Conservation (phyloP, 1,284 basidiomycete genomes). For the Anthracocystis walkeri region DNA sequence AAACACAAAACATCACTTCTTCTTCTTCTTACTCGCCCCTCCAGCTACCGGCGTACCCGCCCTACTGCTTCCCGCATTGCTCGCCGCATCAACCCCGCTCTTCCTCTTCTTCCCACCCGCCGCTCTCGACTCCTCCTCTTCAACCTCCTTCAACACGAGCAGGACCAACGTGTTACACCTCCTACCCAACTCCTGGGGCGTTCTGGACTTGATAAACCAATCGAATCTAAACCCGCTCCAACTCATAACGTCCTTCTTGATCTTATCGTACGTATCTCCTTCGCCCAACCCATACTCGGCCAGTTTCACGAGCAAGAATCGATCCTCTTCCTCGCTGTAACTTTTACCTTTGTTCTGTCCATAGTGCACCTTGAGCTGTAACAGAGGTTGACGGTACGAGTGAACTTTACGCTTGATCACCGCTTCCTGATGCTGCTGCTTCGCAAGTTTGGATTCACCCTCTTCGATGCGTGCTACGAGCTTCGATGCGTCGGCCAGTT, state of each 20-base stretch:
- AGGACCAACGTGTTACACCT: slow-evolving; percentile 88
- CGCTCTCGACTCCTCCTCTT: slow-evolving; percentile 70
- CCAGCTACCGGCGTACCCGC: slow-evolving; percentile 20
- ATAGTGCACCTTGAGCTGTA: slow-evolving; percentile 65
- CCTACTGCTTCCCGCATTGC: slow-evolving; percentile 34
- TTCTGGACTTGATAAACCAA: slow-evolving; percentile 98
- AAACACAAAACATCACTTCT: slow-evolving; percentile 20
- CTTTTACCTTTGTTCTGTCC: slow-evolving; percentile 80
- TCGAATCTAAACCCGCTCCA: slow-evolving; percentile 92
- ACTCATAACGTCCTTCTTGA: slow-evolving; percentile 95
- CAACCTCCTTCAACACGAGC: slow-evolving; percentile 85
- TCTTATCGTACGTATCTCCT: slow-evolving; percentile 93
- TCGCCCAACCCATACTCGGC: slow-evolving; percentile 90
- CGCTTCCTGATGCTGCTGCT: slow-evolving; percentile 59
- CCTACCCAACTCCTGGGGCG: slow-evolving; percentile 88
- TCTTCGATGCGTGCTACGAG: slow-evolving; percentile 65
- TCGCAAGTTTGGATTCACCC: slow-evolving; percentile 62
- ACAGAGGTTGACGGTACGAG: slow-evolving; percentile 51
- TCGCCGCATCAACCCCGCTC: slow-evolving; percentile 18
- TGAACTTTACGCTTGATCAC: slow-evolving; percentile 56
- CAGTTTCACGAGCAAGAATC: slow-evolving; percentile 91
- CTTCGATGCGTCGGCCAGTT: slow-evolving; percentile 73
- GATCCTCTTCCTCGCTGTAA: slow-evolving; percentile 95
- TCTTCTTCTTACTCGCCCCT: slow-evolving; percentile 30
- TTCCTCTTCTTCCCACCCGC: slow-evolving; percentile 23